Base-by-base conservation (phyloP, 1,284 basidiomycete species). In the Rhodotorula sp. region DNA sequence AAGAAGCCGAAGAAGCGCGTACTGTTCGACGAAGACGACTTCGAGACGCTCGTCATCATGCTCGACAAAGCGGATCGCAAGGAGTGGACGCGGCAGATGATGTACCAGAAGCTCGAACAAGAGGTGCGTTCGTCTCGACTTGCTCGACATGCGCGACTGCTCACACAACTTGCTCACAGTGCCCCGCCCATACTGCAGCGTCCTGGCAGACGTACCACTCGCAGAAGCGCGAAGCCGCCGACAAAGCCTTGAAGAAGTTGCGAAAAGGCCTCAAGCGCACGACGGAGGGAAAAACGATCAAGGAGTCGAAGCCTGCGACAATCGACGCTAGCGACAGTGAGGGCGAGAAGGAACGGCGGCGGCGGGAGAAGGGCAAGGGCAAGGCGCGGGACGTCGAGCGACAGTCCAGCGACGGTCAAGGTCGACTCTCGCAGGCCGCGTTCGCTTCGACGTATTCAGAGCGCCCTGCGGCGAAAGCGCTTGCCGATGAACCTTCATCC, bases 131-230 rank as follows among this genome's bases (percentile, higher is more conserved):
- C 2, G 24, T 27, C 8, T 20, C 9, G 9, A 11, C 36, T n/a
- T 54, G 8, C 44, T 29, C n/a, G 17, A 0, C 24, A 19, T 46
- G 4, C 22, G 8, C 36, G 4, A 8, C 54, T 58, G 55, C 58
- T 13, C 32, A 1, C 58, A 8, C n/a, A 2, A n/a, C 46, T n/a
- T n/a, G 6, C 22, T 6, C 11, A 22, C 69, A 71, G 69, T 52
- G 59, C 9, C 64, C 55, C 30, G 46, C 56, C 2, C 73, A 72
- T 48, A 54, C 70, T n/a, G 36, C 29, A 0, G 2, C 24, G 4
- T 70, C 70, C 2, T 74, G 73, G 73, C 68, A 72, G 53, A 61
- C 30, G 11, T 72, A 51, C 19, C 46, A 68, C 34, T 27, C 49
- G n/a, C 44, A 55, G 22, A 22, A 64, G 52, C 62, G 56, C 11